phyloP scores from a whole-genome alignment of 2,329 filamentous ascomycete species.

The Raffaelea deltoideospora region DNA sequence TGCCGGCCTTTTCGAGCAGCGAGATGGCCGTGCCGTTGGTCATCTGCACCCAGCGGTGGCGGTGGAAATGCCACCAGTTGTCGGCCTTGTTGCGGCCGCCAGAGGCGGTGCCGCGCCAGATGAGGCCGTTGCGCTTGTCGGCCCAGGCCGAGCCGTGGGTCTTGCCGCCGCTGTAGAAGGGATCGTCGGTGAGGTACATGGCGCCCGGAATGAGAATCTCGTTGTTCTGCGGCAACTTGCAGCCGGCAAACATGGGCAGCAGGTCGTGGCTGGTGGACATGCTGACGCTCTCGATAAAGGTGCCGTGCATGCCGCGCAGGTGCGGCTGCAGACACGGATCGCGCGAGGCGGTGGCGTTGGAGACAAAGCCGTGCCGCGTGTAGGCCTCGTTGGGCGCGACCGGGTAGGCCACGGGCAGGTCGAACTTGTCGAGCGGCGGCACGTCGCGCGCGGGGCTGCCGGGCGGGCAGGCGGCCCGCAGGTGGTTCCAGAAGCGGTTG shows the following conservation, averaged over 20 bases:
- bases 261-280: constrained; percentile 34
- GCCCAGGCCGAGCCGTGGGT: constrained; percentile 40
- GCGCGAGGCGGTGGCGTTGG: constrained; percentile 36
- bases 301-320: constrained; percentile 30
- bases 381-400: constrained; percentile 10
- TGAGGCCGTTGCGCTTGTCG: constrained; percentile 36
- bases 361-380: constrained; percentile 28
- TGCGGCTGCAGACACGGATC: constrained; percentile 40
- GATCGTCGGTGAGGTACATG: constrained; percentile 44
- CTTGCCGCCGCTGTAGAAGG: constrained; percentile 40
- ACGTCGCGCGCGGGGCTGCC: constrained; percentile 29
- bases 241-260: constrained; percentile 42
- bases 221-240: constrained; percentile 42
- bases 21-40: constrained; percentile 45
- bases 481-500: constrained; percentile 41
- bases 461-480: constrained; percentile 40
- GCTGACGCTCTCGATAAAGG: constrained; percentile 34
- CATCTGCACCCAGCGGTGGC: constrained; percentile 54
- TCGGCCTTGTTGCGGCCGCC: constrained; percentile 35
- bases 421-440: constrained; percentile 20
- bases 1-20: constrained; percentile 27
- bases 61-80: constrained; percentile 54
- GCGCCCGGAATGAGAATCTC: constrained; percentile 46
- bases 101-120: constrained; percentile 52
- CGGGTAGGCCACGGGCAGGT: constrained; percentile 4